phyloP scores from a whole-genome alignment of 495 filamentous ascomycete genomes.

The Entonaema liquescens region DNA sequence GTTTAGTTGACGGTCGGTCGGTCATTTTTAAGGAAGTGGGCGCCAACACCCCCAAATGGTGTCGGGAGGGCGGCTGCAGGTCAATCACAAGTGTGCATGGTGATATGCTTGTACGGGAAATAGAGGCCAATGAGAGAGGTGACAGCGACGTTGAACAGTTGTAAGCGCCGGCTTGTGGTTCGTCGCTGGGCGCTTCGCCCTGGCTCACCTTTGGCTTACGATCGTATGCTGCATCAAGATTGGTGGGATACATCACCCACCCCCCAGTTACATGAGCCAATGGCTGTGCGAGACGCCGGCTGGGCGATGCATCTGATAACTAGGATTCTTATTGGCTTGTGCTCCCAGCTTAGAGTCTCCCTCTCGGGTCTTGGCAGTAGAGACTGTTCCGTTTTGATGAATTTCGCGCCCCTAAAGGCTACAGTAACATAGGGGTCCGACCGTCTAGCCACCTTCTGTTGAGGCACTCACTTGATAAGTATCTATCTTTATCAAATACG shows the following conservation, averaged over 20 bases:
- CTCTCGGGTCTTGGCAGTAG: slow-evolving; percentile 33
- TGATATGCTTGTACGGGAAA: slow-evolving; percentile 36
- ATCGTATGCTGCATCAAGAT: slow-evolving; percentile 35
- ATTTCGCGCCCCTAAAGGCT: slow-evolving; percentile 18
- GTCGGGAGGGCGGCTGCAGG: slow-evolving; percentile 41
- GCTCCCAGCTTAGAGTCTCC: slow-evolving; percentile 20
- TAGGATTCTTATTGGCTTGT: slow-evolving; percentile 27
- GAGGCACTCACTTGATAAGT: slow-evolving; percentile 16
- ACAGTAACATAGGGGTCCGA: slow-evolving; percentile 19
- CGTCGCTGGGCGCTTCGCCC: slow-evolving; percentile 41
- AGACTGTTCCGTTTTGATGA: slow-evolving; percentile 27
- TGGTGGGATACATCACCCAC: slow-evolving; percentile 26
- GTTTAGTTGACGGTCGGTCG: slow-evolving; percentile 43
- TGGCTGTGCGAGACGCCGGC: slow-evolving; percentile 27
- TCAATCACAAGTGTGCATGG: slow-evolving; percentile 44
- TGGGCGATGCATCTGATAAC: slow-evolving; percentile 22
- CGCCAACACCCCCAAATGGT: slow-evolving; percentile 27
- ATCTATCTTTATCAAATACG: slow-evolving; percentile 21
- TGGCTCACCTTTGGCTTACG: slow-evolving; percentile 24
- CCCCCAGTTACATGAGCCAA: slow-evolving; percentile 26
- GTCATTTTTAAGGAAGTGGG: slow-evolving; percentile 43
- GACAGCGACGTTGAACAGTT: slow-evolving; percentile 29
- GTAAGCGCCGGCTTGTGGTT: slow-evolving; percentile 47
- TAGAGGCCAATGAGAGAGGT: slow-evolving; percentile 42
- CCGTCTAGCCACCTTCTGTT: slow-evolving; percentile 5